Evolutionary conservation across 202 grass and related monocot species (phyloP), one percentile per base, ranked within the genome.

Genomic region (Carex arenaria): DNA sequence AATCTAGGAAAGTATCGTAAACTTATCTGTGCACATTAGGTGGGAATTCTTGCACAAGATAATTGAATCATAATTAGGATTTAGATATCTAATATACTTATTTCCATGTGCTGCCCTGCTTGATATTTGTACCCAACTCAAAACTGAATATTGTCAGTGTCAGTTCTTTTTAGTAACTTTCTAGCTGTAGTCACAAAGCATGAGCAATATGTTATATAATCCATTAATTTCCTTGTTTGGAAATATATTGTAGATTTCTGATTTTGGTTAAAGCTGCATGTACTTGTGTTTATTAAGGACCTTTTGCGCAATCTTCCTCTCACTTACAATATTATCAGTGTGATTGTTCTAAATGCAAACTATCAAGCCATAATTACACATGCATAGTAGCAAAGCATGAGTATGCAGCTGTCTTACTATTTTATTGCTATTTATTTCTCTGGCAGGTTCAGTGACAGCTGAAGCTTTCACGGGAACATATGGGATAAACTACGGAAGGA

Each of bases 401-500:
- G 19, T 72, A 52, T 7, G 1, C 20, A 52, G 11, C 5, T 74
- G 10, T 61, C 14, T 53, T 61, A 57, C 82, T 86, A 84, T 78
- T 53, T 70, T 69, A 9, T 28, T 18, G 20, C 60, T 81, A 84
- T 38, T 30, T 85, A 32, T 13, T 90, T 47, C 43, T 89, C 80
- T 64, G 57, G 53, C 53, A 97, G 94, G 92, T 73, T 79, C 28
- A 69, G 49, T 26, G 59, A 72, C 13, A 3, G 90, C 59, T 61
- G 79, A 89, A 36, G 83, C 90, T 1, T 97, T 97, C 68, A 87
- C 88, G 0, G 94, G 94, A 30, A 86, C 85, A 4, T 97, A 94
- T n/a, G 94, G 94, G 43, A 70, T 97, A 85, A 97, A 97, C 82
- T 97, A 97, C 0, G 94, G 94, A 10, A 86, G 94, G 55, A 92